A percentile compares a stretch with the other conserved stretches of the same genome.
These are phyloP conservation scores for Miscanthus lutarioriparius DNA, from an alignment of 176 grass and related monocot genomes.

Conservation along the genomic window DNA sequence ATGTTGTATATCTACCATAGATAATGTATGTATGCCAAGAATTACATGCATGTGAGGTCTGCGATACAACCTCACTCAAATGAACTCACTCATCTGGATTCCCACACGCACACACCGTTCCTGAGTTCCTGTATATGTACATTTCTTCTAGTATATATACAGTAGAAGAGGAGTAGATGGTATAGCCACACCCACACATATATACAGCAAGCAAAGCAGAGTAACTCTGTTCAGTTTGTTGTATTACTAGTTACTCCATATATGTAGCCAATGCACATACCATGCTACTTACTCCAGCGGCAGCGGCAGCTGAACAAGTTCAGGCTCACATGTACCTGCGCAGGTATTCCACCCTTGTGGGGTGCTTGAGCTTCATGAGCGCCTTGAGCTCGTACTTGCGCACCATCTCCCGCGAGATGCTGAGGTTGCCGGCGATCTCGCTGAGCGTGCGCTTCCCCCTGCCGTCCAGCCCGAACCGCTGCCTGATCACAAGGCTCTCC, in stretches of 20 bases:
- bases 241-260: neutral
- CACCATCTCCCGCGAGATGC: slow-evolving; percentile 87
- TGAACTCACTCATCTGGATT: neutral
- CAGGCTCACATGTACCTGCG: slow-evolving; percentile 51
- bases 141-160: neutral
- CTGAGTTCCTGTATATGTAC: neutral
- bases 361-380: slow-evolving; percentile 97
- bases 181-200: neutral
- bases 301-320: neutral
- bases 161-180: neutral
- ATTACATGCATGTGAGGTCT: slow-evolving; percentile 28
- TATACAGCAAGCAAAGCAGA: neutral
- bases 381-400: slow-evolving; percentile 95
- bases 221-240: neutral
- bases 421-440: slow-evolving; percentile 85
- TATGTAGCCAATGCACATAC: neutral
- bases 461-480: slow-evolving; percentile 84
- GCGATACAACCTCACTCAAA: neutral
- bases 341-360: slow-evolving; percentile 75
- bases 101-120: neutral
- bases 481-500: slow-evolving; percentile 88
- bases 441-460: slow-evolving; percentile 67
- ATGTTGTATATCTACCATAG: neutral
- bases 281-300: too few species aligned
- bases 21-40: slow-evolving; percentile 1